Evolutionary conservation across 148 eudicot genomes (phyloP).

Genomic region (Beta vulgaris): DNA sequence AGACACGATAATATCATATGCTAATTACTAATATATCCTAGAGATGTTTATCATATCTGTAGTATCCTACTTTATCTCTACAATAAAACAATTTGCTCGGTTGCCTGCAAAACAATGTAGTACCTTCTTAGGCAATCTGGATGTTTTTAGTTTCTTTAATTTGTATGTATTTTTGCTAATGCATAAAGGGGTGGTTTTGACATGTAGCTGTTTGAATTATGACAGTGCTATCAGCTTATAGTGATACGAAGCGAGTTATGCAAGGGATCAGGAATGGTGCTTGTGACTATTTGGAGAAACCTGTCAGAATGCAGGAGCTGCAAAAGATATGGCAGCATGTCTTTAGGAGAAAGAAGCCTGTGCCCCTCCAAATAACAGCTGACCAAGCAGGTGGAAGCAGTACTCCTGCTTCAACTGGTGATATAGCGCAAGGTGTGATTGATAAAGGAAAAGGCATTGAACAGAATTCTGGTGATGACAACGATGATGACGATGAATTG

Average conservation of each 20-base stretch:
- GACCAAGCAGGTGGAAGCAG: slow-evolving; percentile 44
- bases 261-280: slow-evolving; percentile 85
- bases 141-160: too few species aligned
- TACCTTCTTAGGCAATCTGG: not conserved
- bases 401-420: slow-evolving; percentile 12
- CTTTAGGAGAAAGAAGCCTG: slow-evolving; percentile 47
- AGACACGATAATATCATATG: too few species aligned
- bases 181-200: slow-evolving; percentile 14
- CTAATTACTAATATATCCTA: too few species aligned
- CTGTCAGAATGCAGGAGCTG: slow-evolving; percentile 81
- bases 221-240: slow-evolving; percentile 77
- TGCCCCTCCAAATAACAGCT: slow-evolving; percentile 24
- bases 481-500: too few species aligned
- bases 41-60: too few species aligned
- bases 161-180: too few species aligned
- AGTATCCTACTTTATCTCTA: too few species aligned
- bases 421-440: slow-evolving; percentile 27
- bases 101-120: too few species aligned
- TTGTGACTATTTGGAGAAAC: slow-evolving; percentile 85
- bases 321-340: slow-evolving; percentile 89
- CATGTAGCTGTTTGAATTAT: not conserved
- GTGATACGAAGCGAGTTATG: slow-evolving; percentile 74
- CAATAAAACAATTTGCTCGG: not conserved
- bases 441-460: slow-evolving; percentile 38
- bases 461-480: slow-evolving; percentile 18